phyloP scores from a whole-genome alignment of 1,284 basidiomycete genomes.

The Puccinia triticina region DNA sequence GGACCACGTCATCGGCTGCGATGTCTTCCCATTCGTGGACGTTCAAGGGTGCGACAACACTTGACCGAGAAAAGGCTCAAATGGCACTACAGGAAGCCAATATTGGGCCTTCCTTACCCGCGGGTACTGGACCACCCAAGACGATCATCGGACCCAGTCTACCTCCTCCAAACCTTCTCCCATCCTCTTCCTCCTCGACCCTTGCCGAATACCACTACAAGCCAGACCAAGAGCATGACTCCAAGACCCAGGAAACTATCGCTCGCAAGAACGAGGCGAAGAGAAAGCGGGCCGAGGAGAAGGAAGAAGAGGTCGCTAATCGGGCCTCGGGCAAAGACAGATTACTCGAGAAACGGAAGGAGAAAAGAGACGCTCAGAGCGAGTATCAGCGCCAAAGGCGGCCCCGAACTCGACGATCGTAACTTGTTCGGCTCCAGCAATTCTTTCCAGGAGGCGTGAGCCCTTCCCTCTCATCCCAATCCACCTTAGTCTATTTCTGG shows the following conservation, averaged over 20 bases:
- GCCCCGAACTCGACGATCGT: slow-evolving; percentile 28
- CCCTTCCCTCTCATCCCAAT: too few species aligned
- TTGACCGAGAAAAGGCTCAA: slow-evolving; percentile 21
- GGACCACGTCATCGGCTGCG: slow-evolving; percentile 1
- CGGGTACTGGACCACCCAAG: neutral
- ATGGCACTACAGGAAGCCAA: slow-evolving; percentile 17
- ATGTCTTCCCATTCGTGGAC: slow-evolving; percentile 36
- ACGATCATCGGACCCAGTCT: slow-evolving; percentile 21
- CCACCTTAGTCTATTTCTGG: too few species aligned
- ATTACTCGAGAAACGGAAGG: slow-evolving; percentile 24
- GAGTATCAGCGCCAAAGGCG: slow-evolving; percentile 17
- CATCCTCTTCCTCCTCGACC: neutral
- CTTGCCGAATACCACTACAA: slow-evolving; percentile 6
- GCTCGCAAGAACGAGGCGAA: neutral
- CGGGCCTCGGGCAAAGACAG: slow-evolving; percentile 32
- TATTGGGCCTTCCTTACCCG: slow-evolving; percentile 4
- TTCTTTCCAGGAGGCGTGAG: slow-evolving; percentile 41
- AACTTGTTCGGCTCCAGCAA: slow-evolving; percentile 22
- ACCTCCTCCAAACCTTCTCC: neutral
- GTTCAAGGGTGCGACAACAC: slow-evolving; percentile 29
- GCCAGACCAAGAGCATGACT: neutral
- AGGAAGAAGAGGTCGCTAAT: slow-evolving; percentile 13
- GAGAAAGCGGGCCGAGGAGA: slow-evolving; percentile 17
- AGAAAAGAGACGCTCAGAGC: slow-evolving; percentile 23
- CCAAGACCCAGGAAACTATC: neutral